These are phyloP conservation scores for Mycena epipterygia DNA, from an alignment of 768 basidiomycete genomes.

Conservation along the genomic window DNA sequence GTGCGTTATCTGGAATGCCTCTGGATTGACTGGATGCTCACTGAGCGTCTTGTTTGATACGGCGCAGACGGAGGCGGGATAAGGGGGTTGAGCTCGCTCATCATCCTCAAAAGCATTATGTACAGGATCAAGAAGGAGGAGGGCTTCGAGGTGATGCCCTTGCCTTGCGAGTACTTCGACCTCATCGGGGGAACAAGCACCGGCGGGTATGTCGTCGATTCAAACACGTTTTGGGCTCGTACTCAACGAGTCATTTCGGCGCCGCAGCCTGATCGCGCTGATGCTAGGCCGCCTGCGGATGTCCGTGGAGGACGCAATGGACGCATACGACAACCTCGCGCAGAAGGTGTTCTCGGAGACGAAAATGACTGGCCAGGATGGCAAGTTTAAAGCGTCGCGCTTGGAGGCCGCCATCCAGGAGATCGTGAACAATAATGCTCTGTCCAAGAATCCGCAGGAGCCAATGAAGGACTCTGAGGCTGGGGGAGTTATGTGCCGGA, in stretches of 20 bases:
- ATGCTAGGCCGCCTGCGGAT: conserved; percentile 11
- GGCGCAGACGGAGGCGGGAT: conserved; percentile 37
- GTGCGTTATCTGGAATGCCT: background rate
- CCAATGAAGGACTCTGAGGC: background rate
- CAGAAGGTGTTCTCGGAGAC: background rate
- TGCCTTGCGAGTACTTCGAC: conserved; percentile 38
- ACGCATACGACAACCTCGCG: background rate
- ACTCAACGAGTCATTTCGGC: background rate
- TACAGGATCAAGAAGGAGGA: conserved; percentile 15
- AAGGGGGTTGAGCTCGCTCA: conserved; percentile 31
- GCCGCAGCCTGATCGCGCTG: background rate
- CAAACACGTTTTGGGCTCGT: background rate
- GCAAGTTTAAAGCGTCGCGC: background rate
- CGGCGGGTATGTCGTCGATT: conserved; percentile 31
- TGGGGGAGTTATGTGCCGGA: background rate
- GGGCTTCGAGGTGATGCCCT: background rate
- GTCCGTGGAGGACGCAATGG: background rate
- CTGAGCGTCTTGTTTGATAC: too few relatives aligned
- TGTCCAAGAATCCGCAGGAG: background rate
- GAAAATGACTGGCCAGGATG: background rate
- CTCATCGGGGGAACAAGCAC: conserved; percentile 38
- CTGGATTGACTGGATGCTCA: background rate
- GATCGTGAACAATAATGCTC: background rate
- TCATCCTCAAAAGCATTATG: conserved; percentile 36
- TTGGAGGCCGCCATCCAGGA: background rate